These are phyloP conservation scores for Larix sibirica DNA, from an alignment of 83 land plant genomes.

Conservation along the genomic window DNA sequence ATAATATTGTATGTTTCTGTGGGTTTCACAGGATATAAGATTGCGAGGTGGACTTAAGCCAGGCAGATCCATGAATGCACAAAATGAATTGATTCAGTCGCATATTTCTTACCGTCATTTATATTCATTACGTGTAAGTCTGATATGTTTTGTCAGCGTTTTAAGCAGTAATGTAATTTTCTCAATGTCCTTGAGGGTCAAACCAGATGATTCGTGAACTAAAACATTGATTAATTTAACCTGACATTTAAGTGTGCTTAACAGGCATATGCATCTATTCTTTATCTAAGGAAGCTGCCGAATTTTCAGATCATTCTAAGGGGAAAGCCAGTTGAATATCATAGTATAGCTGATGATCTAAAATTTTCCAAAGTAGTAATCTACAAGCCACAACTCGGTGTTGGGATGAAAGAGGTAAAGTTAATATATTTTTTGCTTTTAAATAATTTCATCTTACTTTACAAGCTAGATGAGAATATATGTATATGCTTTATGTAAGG, in stretches of 20 bases:
- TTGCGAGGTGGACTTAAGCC: slow-evolving; percentile 62
- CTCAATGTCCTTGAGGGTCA: not conserved
- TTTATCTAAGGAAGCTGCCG: slow-evolving; percentile 69
- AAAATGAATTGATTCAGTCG: slow-evolving; percentile 29
- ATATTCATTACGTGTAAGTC: slow-evolving; percentile 67
- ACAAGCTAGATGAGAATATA: no score
- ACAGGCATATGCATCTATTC: slow-evolving; percentile 85
- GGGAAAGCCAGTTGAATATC: slow-evolving; percentile 80
- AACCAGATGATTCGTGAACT: not conserved
- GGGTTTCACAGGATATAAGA: slow-evolving; percentile 50
- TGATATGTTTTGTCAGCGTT: not conserved
- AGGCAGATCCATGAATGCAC: slow-evolving; percentile 18
- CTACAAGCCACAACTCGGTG: slow-evolving; percentile 74
- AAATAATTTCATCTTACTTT: not conserved
- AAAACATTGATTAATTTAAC: slow-evolving; percentile 3
- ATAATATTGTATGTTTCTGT: not conserved
- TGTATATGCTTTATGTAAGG: no score
- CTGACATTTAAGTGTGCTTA: slow-evolving; percentile 28
- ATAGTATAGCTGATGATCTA: slow-evolving; percentile 68
- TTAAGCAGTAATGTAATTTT: not conserved
- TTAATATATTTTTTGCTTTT: not conserved
- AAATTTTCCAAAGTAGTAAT: slow-evolving; percentile 50
- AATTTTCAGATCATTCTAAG: slow-evolving; percentile 82
- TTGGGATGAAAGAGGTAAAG: slow-evolving; percentile 38
- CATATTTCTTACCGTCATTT: slow-evolving; percentile 68